Evolutionary conservation across 75 land plant species (phyloP).

Genomic region (Pseudotsuga menziesii): DNA sequence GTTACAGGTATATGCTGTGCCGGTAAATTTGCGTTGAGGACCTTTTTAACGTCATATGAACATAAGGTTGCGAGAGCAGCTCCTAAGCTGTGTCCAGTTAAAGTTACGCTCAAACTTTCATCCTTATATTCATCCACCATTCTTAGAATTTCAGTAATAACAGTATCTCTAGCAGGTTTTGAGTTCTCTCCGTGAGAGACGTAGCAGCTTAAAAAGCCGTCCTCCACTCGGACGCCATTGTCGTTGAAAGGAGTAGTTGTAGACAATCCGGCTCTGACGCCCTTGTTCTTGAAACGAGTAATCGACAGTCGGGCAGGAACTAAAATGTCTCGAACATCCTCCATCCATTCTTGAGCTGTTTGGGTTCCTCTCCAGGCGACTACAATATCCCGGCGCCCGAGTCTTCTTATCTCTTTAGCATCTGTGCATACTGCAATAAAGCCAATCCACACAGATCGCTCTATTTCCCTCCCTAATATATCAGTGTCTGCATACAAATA

Average conservation of each 20-base stretch:
- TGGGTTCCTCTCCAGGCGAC: conserved; percentile 31
- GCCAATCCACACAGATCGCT: conserved; percentile 13
- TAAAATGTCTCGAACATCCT: background rate
- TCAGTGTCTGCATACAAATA: conserved; percentile 22
- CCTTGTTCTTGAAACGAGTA: too few relatives aligned
- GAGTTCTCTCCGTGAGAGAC: background rate
- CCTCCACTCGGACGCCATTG: background rate
- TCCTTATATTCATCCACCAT: conserved; percentile 11
- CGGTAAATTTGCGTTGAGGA: too few relatives aligned
- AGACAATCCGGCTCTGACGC: too few relatives aligned
- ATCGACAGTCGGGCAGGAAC: background rate
- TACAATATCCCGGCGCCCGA: conserved; percentile 29
- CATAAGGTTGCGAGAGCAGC: conserved; percentile 28
- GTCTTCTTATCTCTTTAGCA: conserved; percentile 14
- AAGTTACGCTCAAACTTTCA: conserved; percentile 19
- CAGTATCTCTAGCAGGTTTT: conserved; percentile 15
- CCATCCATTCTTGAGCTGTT: conserved; percentile 24
- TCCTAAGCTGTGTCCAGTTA: conserved; percentile 42
- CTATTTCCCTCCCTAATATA: background rate
- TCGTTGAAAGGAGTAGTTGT: too few relatives aligned
- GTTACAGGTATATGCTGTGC: conserved; percentile 5
- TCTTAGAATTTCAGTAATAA: conserved; percentile 16
- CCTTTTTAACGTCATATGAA: conserved; percentile 18
- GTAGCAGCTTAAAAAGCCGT: background rate
- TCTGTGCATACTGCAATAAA: conserved; percentile 20